Conservation (phyloP, 1,139 yeast genomes). For the Candida sp. region DNA sequence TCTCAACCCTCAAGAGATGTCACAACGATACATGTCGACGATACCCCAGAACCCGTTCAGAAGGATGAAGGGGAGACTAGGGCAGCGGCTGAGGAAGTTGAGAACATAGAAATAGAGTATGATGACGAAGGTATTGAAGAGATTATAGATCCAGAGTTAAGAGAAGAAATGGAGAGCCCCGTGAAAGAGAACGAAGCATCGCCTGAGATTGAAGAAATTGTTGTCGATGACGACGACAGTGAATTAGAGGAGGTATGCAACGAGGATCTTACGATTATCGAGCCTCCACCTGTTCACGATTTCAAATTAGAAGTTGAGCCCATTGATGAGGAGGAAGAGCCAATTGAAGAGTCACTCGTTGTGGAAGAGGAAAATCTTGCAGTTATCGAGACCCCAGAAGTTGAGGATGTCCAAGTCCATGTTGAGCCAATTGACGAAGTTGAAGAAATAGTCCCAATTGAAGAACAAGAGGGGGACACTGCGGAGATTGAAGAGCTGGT, state of each 20-base stretch:
- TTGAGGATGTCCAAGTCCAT: background rate
- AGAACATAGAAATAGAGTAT: background rate
- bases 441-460: background rate
- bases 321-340: background rate
- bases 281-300: constrained; percentile 5
- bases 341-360: background rate
- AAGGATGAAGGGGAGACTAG: background rate
- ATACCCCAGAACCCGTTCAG: background rate
- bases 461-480: too few species aligned
- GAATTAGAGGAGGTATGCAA: constrained; percentile 1
- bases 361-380: background rate
- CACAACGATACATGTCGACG: background rate
- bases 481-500: too few species aligned
- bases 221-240: background rate
- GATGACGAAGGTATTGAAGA: constrained; percentile 9
- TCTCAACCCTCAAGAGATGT: background rate
- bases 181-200: constrained; percentile 8
- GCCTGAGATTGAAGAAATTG: constrained; percentile 1
- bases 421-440: background rate
- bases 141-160: constrained; percentile 8
- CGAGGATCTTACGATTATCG: constrained; percentile 7
- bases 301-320: background rate
- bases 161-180: background rate
- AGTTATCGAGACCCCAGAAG: too few species aligned
- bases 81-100: too few species aligned